Conservation (phyloP, 106 monocot species). For the Dioscorea dumetorum region DNA sequence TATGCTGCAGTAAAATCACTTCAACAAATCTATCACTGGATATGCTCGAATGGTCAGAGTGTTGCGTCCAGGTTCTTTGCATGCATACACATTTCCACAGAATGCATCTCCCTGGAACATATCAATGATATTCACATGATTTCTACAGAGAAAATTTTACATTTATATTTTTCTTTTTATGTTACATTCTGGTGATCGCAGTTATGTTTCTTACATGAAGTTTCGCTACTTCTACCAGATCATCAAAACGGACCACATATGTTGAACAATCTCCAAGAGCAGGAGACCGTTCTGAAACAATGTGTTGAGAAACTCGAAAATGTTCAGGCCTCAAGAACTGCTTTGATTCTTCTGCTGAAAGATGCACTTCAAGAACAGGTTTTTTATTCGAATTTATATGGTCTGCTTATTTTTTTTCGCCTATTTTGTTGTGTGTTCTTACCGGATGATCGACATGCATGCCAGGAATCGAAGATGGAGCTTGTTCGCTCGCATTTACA, state of each 20-base stretch:
- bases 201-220: no score
- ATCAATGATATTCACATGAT: no score
- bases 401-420: not conserved
- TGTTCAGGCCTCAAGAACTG: slow-evolving; percentile 49
- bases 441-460: not conserved
- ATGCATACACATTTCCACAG: no score
- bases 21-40: no score
- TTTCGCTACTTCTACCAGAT: slow-evolving; percentile 24
- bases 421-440: not conserved
- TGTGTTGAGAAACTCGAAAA: slow-evolving; percentile 73
- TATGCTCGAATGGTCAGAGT: no score
- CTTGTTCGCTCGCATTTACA: slow-evolving; percentile 56
- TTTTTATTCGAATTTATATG: no score
- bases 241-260: slow-evolving; percentile 40
- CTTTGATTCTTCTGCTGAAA: slow-evolving; percentile 55
- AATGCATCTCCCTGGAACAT: no score
- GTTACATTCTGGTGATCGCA: no score
- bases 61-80: no score
- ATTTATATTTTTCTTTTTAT: no score
- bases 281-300: slow-evolving; percentile 62
- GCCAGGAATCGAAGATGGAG: slow-evolving; percentile 77
- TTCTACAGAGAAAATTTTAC: no score
- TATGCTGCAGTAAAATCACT: no score
- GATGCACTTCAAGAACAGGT: slow-evolving; percentile 93
- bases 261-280: slow-evolving; percentile 51